A percentile compares a stretch with the other conserved stretches of the same genome.
phyloP scores from a whole-genome alignment of 768 basidiomycete genomes.

The Boletellus emodensis region DNA sequence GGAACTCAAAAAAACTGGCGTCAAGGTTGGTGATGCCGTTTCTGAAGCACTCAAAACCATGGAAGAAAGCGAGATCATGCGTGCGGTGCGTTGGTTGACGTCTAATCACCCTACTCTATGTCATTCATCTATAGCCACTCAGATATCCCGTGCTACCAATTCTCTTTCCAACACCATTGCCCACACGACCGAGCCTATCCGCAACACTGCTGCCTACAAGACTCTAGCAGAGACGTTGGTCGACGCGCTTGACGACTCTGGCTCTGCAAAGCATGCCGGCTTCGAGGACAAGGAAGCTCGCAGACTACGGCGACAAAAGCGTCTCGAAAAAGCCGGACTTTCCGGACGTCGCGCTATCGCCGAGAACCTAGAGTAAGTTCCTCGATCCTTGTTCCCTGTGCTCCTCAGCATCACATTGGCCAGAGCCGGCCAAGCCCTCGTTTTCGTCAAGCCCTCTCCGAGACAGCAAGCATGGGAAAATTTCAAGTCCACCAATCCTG shows the following conservation, averaged over 20 bases:
- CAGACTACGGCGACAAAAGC: slow-evolving; percentile 69
- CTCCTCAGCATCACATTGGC: neutral
- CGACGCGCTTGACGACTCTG: slow-evolving; percentile 92
- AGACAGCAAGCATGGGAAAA: slow-evolving; percentile 77
- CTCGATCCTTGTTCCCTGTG: neutral
- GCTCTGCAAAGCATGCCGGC: slow-evolving; percentile 90
- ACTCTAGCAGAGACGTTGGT: slow-evolving; percentile 81
- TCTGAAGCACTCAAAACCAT: slow-evolving; percentile 86
- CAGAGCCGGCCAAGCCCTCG: slow-evolving; percentile 83
- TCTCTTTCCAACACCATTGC: slow-evolving; percentile 84
- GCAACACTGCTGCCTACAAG: slow-evolving; percentile 95
- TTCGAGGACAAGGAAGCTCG: slow-evolving; percentile 95
- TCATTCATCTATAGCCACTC: neutral
- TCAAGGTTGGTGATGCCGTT: slow-evolving; percentile 93
- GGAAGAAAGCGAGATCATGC: slow-evolving; percentile 93
- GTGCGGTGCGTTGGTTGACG: slow-evolving; percentile 53
- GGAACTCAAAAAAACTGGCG: slow-evolving; percentile 83
- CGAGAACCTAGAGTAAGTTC: slow-evolving; percentile 77
- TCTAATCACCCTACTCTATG: neutral
- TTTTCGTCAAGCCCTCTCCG: slow-evolving; percentile 78
- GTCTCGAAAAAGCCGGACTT: slow-evolving; percentile 83
- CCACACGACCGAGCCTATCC: slow-evolving; percentile 92
- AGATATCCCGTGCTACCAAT: slow-evolving; percentile 84
- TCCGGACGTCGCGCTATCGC: slow-evolving; percentile 45
- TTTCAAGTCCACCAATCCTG: slow-evolving; percentile 75